Base-by-base conservation (phyloP, 352 stramenopile species). In the Globisporangium emineosum region DNA sequence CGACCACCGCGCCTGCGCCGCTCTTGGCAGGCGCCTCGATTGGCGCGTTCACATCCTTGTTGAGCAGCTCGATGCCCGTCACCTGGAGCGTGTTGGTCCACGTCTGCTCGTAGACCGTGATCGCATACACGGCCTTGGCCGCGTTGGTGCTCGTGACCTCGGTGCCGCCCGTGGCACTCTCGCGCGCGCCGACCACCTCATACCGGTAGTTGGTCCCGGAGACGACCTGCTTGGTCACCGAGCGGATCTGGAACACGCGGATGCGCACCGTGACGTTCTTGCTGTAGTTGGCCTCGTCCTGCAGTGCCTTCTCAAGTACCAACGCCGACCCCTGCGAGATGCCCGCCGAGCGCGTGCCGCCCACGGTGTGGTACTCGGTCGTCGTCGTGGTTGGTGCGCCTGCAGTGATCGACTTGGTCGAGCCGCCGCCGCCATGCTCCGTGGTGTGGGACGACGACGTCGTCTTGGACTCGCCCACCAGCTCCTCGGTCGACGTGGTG, bases 151-250 rank as follows among this genome's bases (percentile, higher is more conserved):
- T 50, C 5, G 37, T 52, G 10, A 57, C 50, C 5, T 29, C 50
- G 1, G 56, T 64, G 64, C 83, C 90, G 40, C 61, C 67, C 30
- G 80, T 80, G 30, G 77, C 77, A 57, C 69, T 75, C 51, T 65
- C 55, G 53, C 54, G 62, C 17, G 49, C 68, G 40, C 43, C 58
- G 27, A 82, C 78, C 33, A 91, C 77, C 59, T 78, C 64, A 61
- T 90, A 91, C 63, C 73, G 71, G 69, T 91, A 94, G 71, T 93
- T 94, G 55, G 70, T 90, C 27, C 86, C 86, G 0, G 83, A 71
- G 43, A 94, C 86, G 42, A 89, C 79, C 56, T 94, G 65, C 54
- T 60, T 25, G 33, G 55, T 42, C 55, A 80, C 57, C 45, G 65
- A 75, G 57, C 72, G 57, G 59, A 83, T 56, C 59, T 82, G 66